Percentiles rank a stretch among this genome's conserved stretches.
phyloP scores from a whole-genome alignment of 1,284 basidiomycete species.

The Puccinia horiana region DNA sequence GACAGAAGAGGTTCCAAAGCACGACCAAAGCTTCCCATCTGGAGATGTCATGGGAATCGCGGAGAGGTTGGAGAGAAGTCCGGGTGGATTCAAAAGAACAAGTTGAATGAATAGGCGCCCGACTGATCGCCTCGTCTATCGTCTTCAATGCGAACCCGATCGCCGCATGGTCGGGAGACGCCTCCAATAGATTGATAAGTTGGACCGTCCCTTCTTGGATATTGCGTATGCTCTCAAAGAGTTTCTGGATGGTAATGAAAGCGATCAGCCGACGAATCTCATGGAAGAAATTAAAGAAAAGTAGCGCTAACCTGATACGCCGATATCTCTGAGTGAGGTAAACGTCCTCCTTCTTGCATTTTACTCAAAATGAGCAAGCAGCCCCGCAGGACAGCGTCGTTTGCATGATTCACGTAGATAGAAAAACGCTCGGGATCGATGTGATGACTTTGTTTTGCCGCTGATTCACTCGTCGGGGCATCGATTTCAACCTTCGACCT shows the following conservation, averaged over 20 bases:
- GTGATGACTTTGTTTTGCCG: not conserved
- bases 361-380: not conserved
- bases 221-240: conserved; percentile 5
- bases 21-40: conserved; percentile 32
- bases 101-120: not conserved
- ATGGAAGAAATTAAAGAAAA: not conserved
- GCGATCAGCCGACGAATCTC: not conserved
- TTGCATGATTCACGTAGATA: conserved; percentile 10
- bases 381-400: not conserved
- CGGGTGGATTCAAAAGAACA: not conserved
- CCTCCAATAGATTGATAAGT: conserved; percentile 2
- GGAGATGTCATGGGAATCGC: conserved; percentile 24
- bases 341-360: not conserved
- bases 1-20: conserved; percentile 47
- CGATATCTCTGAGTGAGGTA: not conserved
- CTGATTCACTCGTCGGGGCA: not conserved
- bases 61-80: conserved; percentile 18
- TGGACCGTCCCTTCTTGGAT: conserved; percentile 20
- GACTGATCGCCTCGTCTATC: conserved; percentile 32
- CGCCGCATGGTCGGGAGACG: conserved; percentile 39
- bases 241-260: not conserved
- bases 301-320: conserved; percentile 6
- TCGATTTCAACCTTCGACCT: not conserved
- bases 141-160: conserved; percentile 44
- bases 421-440: not conserved